Conservation (phyloP, 805 yeast genomes). For the Monosporozyma siamensis region DNA sequence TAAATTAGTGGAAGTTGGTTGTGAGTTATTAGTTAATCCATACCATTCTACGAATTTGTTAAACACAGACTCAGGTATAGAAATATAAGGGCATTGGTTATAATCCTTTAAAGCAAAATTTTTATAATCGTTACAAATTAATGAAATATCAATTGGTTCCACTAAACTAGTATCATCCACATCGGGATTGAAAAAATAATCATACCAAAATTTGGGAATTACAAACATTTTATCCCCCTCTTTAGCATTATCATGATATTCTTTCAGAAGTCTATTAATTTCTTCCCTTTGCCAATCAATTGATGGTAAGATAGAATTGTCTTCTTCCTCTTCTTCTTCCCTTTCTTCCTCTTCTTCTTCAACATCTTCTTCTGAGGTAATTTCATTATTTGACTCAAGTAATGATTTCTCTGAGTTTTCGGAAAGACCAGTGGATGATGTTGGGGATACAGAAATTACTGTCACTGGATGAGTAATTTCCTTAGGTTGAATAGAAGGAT, state of each 20-base stretch:
- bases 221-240: constrained; percentile 45
- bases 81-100: constrained; percentile 22
- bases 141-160: constrained; percentile 40
- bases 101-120: constrained; percentile 32
- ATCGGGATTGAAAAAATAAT: constrained; percentile 31
- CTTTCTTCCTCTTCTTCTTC: too few species aligned
- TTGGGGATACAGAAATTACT: background rate
- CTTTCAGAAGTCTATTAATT: constrained; percentile 10
- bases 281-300: constrained; percentile 14
- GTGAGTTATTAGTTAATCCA: constrained; percentile 36
- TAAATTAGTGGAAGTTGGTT: constrained; percentile 32
- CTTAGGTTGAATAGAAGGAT: background rate
- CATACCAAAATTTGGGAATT: constrained; percentile 40
- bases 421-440: background rate
- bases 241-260: constrained; percentile 11
- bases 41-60: constrained; percentile 42
- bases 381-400: background rate
- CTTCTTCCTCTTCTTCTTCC: background rate
- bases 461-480: background rate
- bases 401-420: background rate
- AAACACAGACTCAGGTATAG: constrained; percentile 39
- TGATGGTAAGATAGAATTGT: background rate
- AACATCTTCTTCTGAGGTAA: background rate
- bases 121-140: constrained; percentile 39
- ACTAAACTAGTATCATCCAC: constrained; percentile 25